These are phyloP conservation scores for Chimonanthus salicifolius DNA, from an alignment of 164 flowering plant genomes.

Conservation along the genomic window DNA sequence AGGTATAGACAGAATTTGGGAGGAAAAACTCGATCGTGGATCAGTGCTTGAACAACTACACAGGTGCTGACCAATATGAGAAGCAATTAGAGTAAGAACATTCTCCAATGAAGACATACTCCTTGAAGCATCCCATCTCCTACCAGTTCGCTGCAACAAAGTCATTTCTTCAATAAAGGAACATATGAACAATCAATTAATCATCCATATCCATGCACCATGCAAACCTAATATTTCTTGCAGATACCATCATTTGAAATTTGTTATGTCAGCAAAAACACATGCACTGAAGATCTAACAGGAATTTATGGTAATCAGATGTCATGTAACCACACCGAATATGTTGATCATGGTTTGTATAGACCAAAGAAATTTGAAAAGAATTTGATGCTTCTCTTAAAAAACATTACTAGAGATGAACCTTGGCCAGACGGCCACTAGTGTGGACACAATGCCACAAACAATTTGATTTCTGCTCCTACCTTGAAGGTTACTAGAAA, in stretches of 20 bases:
- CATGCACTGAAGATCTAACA: background rate
- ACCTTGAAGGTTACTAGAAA: too few relatives aligned
- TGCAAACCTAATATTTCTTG: background rate
- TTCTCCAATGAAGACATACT: constrained; percentile 57
- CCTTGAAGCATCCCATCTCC: constrained; percentile 17
- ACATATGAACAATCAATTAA: background rate
- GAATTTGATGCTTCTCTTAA: background rate
- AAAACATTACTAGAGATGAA: too few relatives aligned
- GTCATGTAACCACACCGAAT: background rate
- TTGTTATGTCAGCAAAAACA: background rate
- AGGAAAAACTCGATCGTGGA: constrained; percentile 59
- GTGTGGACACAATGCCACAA: too few relatives aligned
- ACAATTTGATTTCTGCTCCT: too few relatives aligned
- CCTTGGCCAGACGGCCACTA: too few relatives aligned
- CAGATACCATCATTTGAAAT: background rate
- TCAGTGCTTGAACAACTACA: constrained; percentile 53
- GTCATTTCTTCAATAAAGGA: constrained; percentile 9
- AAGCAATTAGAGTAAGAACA: constrained; percentile 37
- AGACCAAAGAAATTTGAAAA: background rate
- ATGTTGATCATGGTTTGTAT: background rate
- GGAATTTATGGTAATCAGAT: background rate
- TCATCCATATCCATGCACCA: background rate
- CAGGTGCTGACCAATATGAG: constrained; percentile 58
- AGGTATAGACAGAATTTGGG: constrained; percentile 82
- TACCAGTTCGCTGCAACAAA: constrained; percentile 37